Evolutionary conservation across 2,329 filamentous ascomycete species (phyloP), one percentile per base, ranked within the genome.

Genomic region (Fusarium pseudonygamai): DNA sequence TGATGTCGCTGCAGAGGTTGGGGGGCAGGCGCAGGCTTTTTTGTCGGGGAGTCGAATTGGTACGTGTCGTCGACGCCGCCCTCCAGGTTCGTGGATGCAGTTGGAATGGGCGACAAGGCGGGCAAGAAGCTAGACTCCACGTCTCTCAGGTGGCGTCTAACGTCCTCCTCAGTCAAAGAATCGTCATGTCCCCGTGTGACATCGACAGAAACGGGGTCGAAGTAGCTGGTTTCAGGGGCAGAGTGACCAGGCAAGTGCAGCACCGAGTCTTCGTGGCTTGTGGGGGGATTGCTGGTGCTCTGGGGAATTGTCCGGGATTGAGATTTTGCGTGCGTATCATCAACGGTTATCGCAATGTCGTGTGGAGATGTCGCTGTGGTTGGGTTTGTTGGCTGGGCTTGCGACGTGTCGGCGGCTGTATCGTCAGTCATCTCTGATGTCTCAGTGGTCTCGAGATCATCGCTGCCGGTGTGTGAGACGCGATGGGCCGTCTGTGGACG

Each of bases 91-190:
- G 83, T 81, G 15, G 84, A 80, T 57, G 85, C 82, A 36, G 83
- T 83, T 40, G 84, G 85, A 52, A 91, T 85, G 18, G 90, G 89
- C 13, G 90, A 91, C 11, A 88, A 79, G 11, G 86, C 85, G 5
- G 88, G 87, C 61, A 90, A 79, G 76, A 92, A 92, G 81, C 90
- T 92, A 39, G 90, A 92, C 77, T 92, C 90, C 70, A 91, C 86
- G 76, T 92, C 90, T 74, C 88, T 85, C 26, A 92, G 80, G 77
- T 91, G 89, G 62, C 86, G 85, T 69, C 86, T 84, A 26, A 90
- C 84, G 47, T 85, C 85, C 52, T 86, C 84, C 72, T 90, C 88
- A 47, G 85, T 86, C 46, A 88, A 78, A 7, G 87, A 87, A 61
- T 89, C 86, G 60, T 85, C 82, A 15, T 76, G 68, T 22, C 57